Evolutionary conservation across 768 basidiomycete genomes (phyloP), one percentile per base, ranked within the genome.

Genomic region (Rhizopogon vulgaris): DNA sequence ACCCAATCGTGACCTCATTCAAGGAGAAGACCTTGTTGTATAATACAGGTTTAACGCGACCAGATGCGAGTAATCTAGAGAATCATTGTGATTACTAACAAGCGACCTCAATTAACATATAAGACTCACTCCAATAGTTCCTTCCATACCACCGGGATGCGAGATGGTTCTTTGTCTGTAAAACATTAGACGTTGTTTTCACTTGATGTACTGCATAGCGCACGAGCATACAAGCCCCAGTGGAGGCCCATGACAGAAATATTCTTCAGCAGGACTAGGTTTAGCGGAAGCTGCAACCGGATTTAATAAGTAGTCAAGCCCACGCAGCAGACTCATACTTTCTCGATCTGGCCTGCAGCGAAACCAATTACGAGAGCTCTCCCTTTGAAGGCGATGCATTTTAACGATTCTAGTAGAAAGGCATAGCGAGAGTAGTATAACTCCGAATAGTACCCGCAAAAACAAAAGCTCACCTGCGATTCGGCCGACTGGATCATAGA

Each of bases 321-420:
- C 14, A 4, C 4, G 14, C 9, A n/a, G 12, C 27, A 38, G n/a
- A 51, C 25, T 11, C 10, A 38, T 52, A 61, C 58, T 10, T 53
- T 68, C 24, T 66, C 61, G 52, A 62, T 59, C 14, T 2, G 18
- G 2, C 69, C 69, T 0, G 58, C 58, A 7, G 52, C 61, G 49
- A 60, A 98, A 6, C 95, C 96, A 48, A 99, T 85, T n/a, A 98
- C 88, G 10, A 99, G 61, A 1, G 88, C 85, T 12, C 95, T 80
- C 1, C 94, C 93, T 65, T 94, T 94, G 85, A 94, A 97, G 0
- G 87, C 89, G 52, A 94, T 90, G 65, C 93, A 95, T 65, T 94
- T 98, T 52, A 97, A 64, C 42, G 79, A 86, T 65, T 91, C 93
- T 90, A 41, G 11, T 51, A 43, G 45, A 32, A 15, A 27, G 1